Base-by-base conservation (phyloP, 768 basidiomycete genomes). In the Suillus variegatus region DNA sequence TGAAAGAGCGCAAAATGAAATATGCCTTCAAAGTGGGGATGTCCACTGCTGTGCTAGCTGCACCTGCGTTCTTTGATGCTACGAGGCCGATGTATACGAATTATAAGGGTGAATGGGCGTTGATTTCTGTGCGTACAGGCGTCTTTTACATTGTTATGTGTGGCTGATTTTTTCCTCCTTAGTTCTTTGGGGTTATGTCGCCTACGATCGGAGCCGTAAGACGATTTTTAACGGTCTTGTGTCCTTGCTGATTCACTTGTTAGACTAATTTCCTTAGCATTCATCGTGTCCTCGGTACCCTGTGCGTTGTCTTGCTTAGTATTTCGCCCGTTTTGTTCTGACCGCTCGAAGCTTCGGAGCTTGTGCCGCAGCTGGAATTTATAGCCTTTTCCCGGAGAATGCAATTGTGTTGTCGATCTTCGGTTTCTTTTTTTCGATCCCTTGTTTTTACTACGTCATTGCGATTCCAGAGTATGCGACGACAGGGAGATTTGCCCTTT, bases 101-200 rank as follows among this genome's bases (percentile, higher is more conserved):
- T 56, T 95, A 91, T 70, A 86, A 89, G 70, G 96, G 96, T 43
- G 95, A 98, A 78, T 99, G 97, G 97, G 95, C 95, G 1, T 79
- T 99, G 72, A 93, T 99, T 62, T 95, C 95, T 54, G 94, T 93
- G 67, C 72, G 85, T 80, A 36, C 43, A 49, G 18, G 20, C 16
- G 14, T 10, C 14, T 43, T 4, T 1, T 58, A 67, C 64, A 69
- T 69, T 70, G 4, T 4, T 62, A 43, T 22, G 18, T 10, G 36
- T 66, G 66, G 47, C 57, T 67, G 60, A 64, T 44, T 10, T 35
- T 40, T 63, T 60, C 64, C 43, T 46, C 49, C 40, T 3, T 63
- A 92, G 91, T 93, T 89, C 77, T 93, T 95, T 69, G 87, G 92
- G n/a, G 92, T 95, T n/a, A 89, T 94, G 71, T 92, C 91, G 9